Percentiles rank a stretch among this genome's conserved stretches.
phyloP scores from a whole-genome alignment of 2,329 filamentous ascomycete species.

The Hymenoscyphus linearis region DNA sequence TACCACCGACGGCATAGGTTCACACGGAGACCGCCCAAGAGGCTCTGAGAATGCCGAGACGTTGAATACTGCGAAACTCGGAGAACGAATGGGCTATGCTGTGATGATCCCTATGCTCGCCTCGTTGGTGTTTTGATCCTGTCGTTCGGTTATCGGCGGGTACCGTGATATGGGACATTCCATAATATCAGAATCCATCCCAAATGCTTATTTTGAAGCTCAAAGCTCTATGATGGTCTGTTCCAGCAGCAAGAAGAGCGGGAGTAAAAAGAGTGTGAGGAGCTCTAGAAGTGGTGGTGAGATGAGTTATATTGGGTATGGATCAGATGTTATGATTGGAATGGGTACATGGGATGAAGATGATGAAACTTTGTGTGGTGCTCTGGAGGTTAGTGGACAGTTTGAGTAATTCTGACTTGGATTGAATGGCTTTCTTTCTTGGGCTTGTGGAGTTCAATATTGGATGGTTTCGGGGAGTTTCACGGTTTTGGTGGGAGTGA shows the following conservation, averaged over 20 bases:
- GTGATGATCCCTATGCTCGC: neutral
- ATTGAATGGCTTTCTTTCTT: neutral
- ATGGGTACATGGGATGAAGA: constrained; percentile 18
- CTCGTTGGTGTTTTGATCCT: neutral
- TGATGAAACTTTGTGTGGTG: neutral
- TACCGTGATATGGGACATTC: neutral
- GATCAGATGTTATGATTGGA: constrained; percentile 7
- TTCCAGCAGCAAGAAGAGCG: constrained; percentile 17
- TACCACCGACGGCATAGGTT: neutral
- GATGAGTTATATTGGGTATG: constrained; percentile 10
- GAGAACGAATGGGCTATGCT: neutral
- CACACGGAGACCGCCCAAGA: neutral
- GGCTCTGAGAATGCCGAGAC: constrained; percentile 1
- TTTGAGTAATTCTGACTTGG: neutral
- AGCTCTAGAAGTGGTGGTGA: constrained; percentile 16
- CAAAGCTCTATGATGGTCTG: neutral
- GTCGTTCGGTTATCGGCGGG: neutral
- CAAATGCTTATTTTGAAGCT: constrained; percentile 1
- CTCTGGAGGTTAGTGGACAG: neutral
- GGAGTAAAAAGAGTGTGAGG: constrained; percentile 17
- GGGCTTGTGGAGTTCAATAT: neutral
- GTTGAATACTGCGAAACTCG: neutral
- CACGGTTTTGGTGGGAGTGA: neutral
- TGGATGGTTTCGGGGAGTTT: neutral
- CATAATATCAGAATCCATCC: neutral